Base-by-base conservation (phyloP, 2,329 filamentous ascomycete genomes). In the Colletotrichum acutatum region DNA sequence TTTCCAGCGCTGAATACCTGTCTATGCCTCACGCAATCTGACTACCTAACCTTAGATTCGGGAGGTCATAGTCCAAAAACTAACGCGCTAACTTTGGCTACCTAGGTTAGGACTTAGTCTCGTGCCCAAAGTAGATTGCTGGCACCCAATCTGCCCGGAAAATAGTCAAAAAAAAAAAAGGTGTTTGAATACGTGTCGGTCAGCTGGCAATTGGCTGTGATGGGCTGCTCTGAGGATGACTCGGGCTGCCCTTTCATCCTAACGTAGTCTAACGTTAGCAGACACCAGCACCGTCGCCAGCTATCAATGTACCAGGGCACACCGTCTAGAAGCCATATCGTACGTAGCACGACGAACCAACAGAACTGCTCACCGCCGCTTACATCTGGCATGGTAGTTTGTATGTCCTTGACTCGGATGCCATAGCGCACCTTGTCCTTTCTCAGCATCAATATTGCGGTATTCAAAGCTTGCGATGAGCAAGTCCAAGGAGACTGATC, bases 331-430 rank as follows among this genome's bases (percentile, higher is more conserved):
- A 16, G 65, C 65, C 65, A 54, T 49, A 22, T n/a, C 4, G 19
- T 42, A 42, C 37, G 42, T 49, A 49, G 42, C 8, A 49, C 42
- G 22, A 49, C 16, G 52, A 37, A 34, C 12, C 19, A 46, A 42
- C 49, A 65, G 64, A 59, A 69, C 70, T 70, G 19, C 60, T 65
- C 70, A 72, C 70, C 70, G 70, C 70, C 58, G 70, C 66, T 60
- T 65, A 19, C 34, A 34, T 28, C 19, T 56, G 59, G 59, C 70
- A 64, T 65, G 60, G 54, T 54, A 37, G 11, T 46, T 58, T 52
- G 46, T 9, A 42, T 34, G n/a, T n/a, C 28, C 49, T 63, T 68
- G 53, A 58, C 37, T 72, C 49, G 58, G 30, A 30, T 34, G n/a
- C 56, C n/a, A 59, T n/a, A 57, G 28, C 62, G 49, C 58, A 64